Conservation (phyloP, 208 protist species). For the Leishmania martiniquensis region DNA sequence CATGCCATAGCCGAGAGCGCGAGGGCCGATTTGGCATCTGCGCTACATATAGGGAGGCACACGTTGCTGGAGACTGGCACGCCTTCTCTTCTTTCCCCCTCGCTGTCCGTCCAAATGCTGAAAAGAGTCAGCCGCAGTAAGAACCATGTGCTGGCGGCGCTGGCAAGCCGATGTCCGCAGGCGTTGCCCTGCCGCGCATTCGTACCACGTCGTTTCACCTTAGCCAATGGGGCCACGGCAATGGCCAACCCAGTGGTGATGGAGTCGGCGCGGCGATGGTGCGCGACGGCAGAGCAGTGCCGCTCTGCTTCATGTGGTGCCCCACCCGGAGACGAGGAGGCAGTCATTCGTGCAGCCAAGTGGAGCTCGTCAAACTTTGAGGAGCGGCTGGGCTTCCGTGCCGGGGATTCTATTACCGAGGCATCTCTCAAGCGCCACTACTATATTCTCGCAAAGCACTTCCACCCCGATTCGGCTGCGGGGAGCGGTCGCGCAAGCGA, state of each 20-base stretch:
- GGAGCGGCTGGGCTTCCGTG: slow-evolving; percentile 69
- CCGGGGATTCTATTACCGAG: slow-evolving; percentile 36
- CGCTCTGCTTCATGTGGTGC: neutral
- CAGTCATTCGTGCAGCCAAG: slow-evolving; percentile 40
- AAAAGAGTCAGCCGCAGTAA: neutral
- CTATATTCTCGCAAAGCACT: slow-evolving; percentile 74
- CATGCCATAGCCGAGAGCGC: neutral
- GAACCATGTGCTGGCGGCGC: neutral
- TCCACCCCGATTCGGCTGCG: slow-evolving; percentile 64
- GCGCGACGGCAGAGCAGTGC: neutral
- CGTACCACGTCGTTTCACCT: neutral
- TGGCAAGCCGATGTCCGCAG: neutral
- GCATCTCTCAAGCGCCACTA: slow-evolving; percentile 65
- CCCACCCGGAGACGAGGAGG: slow-evolving; percentile 22
- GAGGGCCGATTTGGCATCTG: neutral
- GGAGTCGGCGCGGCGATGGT: slow-evolving; percentile 1
- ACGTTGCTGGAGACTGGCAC: neutral
- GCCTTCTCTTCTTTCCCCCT: neutral
- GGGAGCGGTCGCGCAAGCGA: slow-evolving; percentile 6
- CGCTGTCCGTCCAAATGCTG: neutral
- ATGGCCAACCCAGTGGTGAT: neutral
- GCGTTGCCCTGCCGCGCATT: neutral
- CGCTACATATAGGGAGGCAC: neutral
- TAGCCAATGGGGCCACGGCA: neutral
- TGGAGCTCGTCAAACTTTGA: slow-evolving; percentile 50